phyloP scores from a whole-genome alignment of 164 flowering plant species.

The Kalanchoe fedtschenkoi region DNA sequence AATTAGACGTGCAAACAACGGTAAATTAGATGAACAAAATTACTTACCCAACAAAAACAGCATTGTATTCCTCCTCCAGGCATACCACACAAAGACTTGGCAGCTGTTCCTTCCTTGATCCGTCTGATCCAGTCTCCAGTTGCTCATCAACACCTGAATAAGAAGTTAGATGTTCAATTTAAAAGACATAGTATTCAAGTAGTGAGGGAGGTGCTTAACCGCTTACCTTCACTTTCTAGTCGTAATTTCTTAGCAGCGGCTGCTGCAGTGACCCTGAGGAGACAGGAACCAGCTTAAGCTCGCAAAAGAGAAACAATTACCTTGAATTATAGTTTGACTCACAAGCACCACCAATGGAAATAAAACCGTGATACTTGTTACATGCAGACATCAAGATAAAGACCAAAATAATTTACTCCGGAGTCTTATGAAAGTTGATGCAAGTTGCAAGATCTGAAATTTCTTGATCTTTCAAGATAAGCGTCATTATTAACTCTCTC shows the following conservation, averaged over 20 bases:
- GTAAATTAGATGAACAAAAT: constrained; percentile 5
- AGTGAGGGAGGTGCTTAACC: neutral
- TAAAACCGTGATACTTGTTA: neutral
- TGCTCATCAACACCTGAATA: constrained; percentile 33
- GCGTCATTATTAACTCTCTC: neutral
- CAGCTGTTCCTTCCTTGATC: constrained; percentile 43
- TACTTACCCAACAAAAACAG: constrained; percentile 93
- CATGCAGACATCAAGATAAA: neutral
- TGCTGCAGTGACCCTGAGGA: constrained; percentile 87
- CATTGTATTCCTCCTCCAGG: constrained; percentile 84
- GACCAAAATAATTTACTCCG: neutral
- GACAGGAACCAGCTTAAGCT: constrained; percentile 9
- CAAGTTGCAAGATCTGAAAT: neutral
- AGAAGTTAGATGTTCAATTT: neutral
- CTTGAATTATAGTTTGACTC: neutral
- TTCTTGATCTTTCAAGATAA: neutral
- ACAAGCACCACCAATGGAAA: neutral
- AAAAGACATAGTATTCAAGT: too few species aligned
- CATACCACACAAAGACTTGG: constrained; percentile 94
- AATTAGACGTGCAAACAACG: neutral
- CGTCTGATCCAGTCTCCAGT: constrained; percentile 45
- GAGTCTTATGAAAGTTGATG: neutral
- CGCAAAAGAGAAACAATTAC: neutral
- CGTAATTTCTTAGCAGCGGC: constrained; percentile 74
- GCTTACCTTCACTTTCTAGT: constrained; percentile 58